A percentile compares a stretch with the other conserved stretches of the same genome.
phyloP scores from a whole-genome alignment of 495 filamentous ascomycete species.

The Hypoxylon intermedium region DNA sequence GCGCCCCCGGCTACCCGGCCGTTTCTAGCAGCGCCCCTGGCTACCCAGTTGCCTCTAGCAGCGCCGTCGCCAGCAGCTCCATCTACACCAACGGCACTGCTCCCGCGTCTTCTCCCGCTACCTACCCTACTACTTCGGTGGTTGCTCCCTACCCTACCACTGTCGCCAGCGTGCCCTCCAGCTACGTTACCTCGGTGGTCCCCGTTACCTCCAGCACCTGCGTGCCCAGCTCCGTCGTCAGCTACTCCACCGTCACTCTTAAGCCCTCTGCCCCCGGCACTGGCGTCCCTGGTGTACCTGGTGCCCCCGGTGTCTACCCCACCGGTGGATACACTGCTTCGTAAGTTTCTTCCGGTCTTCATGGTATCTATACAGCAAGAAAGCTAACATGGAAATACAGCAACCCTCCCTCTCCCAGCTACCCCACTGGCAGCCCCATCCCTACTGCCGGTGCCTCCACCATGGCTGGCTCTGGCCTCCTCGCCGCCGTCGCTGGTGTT shows the following conservation, averaged over 20 bases:
- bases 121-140: too few species aligned
- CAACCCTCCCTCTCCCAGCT: constrained; percentile 32
- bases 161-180: too few species aligned
- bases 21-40: too few species aligned
- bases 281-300: constrained; percentile 17
- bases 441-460: constrained; percentile 56
- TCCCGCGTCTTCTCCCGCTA: too few species aligned
- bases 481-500: constrained; percentile 59
- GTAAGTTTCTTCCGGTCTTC: constrained; percentile 11
- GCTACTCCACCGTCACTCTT: constrained; percentile 58
- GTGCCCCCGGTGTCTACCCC: constrained; percentile 34
- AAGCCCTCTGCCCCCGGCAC: constrained; percentile 50
- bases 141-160: too few species aligned
- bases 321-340: constrained; percentile 44
- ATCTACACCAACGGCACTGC: too few species aligned
- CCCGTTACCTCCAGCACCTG: constrained; percentile 49
- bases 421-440: constrained; percentile 45
- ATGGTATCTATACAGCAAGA: not conserved
- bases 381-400: constrained; percentile 9
- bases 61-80: too few species aligned
- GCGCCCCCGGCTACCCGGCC: too few species aligned
- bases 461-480: constrained; percentile 52
- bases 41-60: too few species aligned
- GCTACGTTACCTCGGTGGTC: too few species aligned
- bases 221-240: constrained; percentile 51